Evolutionary conservation across 768 basidiomycete genomes (phyloP), one percentile per base, ranked within the genome.

Genomic region (Hirschioporus abietinus): DNA sequence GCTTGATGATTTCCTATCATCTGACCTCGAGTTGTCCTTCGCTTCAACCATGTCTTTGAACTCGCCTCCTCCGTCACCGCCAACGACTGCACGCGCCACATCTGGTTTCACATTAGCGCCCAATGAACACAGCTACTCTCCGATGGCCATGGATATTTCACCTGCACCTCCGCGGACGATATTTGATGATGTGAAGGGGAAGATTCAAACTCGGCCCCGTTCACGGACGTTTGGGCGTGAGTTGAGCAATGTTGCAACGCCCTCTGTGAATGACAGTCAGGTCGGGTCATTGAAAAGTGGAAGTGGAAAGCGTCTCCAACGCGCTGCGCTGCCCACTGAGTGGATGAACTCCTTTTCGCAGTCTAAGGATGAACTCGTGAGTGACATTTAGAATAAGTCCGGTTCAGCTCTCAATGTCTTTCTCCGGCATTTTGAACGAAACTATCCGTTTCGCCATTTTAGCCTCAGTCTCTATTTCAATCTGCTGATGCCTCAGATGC

Each of bases 131-230:
- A 23, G 17, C 12, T 61, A 9, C 60, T 61, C 60, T 69, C 78
- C 83, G 63, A 82, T 88, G 64, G 84, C 90, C 3, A 93, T 93
- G 92, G 92, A 93, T 72, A 89, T 94, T 61, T 93, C 92, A 3
- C 92, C 92, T 9, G 85, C 83, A 25, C 88, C 77, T 7, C 71
- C 74, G 76, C 72, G 73, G n/a, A 58, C 24, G n/a, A 70, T 73
- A 75, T 68, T 66, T 73, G 65, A 76, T 74, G 69, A 68, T 74
- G 63, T 65, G 63, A 71, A 70, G 67, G 68, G 64, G 30, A 78
- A 74, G 69, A 72, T 75, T 18, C 71, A 74, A 24, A 75, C 74
- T 42, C 85, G 90, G 26, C 87, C 89, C 3, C 85, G 88, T 64
- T 83, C 86, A 15, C 82, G 92, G 63, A 76, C 90, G 64, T 93